phyloP scores from a whole-genome alignment of 1,284 basidiomycete species.

The Sanguinoderma infundibulare region DNA sequence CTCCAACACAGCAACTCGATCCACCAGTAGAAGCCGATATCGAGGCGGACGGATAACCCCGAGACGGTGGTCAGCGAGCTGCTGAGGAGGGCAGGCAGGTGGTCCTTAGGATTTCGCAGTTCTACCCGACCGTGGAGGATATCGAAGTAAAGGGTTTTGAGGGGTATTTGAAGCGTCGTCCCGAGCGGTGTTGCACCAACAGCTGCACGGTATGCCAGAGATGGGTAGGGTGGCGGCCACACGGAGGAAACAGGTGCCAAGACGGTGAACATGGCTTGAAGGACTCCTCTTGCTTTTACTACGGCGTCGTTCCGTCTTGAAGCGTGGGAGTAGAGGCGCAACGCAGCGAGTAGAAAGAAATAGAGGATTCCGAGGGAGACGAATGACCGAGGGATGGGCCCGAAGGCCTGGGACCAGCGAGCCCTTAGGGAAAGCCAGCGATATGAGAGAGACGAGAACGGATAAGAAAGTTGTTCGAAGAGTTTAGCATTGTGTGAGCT shows the following conservation, averaged over 20 bases:
- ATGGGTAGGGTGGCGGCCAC: constrained; percentile 40
- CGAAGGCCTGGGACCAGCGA: neutral
- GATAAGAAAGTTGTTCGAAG: neutral
- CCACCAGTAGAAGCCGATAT: constrained; percentile 36
- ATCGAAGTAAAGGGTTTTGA: constrained; percentile 22
- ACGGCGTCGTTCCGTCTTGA: neutral
- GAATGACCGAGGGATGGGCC: neutral
- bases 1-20: constrained; percentile 30
- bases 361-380: neutral
- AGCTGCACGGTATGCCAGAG: constrained; percentile 28
- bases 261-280: constrained; percentile 38
- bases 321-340: neutral
- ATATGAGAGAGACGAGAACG: neutral
- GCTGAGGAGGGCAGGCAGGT: constrained; percentile 34
- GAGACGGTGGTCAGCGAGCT: constrained; percentile 16
- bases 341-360: neutral
- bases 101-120: constrained; percentile 34
- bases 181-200: neutral
- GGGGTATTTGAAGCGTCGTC: constrained; percentile 23
- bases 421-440: neutral
- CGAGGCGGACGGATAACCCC: constrained; percentile 29
- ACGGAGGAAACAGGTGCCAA: constrained; percentile 39
- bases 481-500: neutral
- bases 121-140: constrained; percentile 34
- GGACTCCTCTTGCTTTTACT: constrained; percentile 19